Conservation (phyloP, 148 eudicot genomes). For the Diospyros lotus region DNA sequence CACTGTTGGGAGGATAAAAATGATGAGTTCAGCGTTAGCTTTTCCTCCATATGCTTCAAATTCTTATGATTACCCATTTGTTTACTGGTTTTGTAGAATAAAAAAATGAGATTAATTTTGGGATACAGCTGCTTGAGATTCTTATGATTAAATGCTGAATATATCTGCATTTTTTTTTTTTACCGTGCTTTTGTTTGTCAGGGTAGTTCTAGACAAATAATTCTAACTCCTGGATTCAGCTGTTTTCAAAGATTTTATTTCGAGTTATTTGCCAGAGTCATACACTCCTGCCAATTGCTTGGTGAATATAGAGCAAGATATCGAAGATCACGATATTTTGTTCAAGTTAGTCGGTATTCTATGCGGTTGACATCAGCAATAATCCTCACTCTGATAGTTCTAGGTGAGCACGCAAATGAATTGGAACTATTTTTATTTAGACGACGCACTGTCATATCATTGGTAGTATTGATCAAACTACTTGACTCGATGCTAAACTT, state of each 20-base stretch:
- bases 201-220: slow-evolving; percentile 12
- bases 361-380: slow-evolving; percentile 10
- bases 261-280: slow-evolving; percentile 4
- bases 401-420: slow-evolving; percentile 12
- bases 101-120: too few relatives aligned
- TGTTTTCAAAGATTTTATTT: slow-evolving; percentile 8
- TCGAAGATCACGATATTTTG: slow-evolving; percentile 13
- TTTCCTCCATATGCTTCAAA: not conserved
- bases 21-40: not conserved
- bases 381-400: slow-evolving; percentile 11
- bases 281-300: slow-evolving; percentile 13
- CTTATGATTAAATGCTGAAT: not conserved
- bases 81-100: too few relatives aligned
- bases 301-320: slow-evolving; percentile 7
- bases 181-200: slow-evolving; percentile 11
- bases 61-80: not conserved
- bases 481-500: too few relatives aligned
- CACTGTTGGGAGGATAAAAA: not conserved
- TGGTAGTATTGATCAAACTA: not conserved
- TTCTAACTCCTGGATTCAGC: slow-evolving; percentile 8
- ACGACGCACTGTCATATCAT: not conserved
- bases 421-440: not conserved
- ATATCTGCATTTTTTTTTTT: too few relatives aligned
- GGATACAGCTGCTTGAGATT: not conserved
- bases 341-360: slow-evolving; percentile 13